These are phyloP conservation scores for Phialophora macrospora DNA, from an alignment of 2,329 filamentous ascomycete species.

Conservation along the genomic window DNA sequence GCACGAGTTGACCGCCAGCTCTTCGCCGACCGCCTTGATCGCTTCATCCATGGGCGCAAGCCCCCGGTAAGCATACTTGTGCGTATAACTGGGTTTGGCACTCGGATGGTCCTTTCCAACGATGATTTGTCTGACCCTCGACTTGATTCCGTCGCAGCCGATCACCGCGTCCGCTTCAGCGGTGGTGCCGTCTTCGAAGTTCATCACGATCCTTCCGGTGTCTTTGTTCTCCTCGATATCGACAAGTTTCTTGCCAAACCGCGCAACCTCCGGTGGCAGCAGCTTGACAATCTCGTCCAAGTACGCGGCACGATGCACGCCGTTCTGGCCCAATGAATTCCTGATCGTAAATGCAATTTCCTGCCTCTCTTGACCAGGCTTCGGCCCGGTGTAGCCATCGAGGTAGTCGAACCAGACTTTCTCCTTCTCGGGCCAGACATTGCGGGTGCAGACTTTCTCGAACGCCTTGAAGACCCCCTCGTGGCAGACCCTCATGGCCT, in stretches of 20 bases:
- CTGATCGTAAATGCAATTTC: conserved; percentile 49
- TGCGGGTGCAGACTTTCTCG: conserved; percentile 43
- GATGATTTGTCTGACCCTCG: conserved; percentile 58
- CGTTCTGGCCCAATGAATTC: conserved; percentile 40
- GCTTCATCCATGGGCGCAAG: conserved; percentile 65
- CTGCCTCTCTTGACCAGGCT: conserved; percentile 42
- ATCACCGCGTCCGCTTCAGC: conserved; percentile 52
- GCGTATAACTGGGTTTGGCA: conserved; percentile 54
- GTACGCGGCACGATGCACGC: conserved; percentile 56
- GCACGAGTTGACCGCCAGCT: conserved; percentile 54
- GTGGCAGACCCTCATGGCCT: conserved; percentile 55
- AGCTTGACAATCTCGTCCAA: conserved; percentile 56
- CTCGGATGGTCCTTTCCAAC: conserved; percentile 55
- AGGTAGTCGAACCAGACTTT: conserved; percentile 52
- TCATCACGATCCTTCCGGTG: conserved; percentile 44
- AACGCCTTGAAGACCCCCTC: conserved; percentile 50
- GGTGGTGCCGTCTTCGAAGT: conserved; percentile 52
- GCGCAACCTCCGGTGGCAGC: conserved; percentile 50
- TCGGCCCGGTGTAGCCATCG: conserved; percentile 42
- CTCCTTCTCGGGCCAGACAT: conserved; percentile 43
- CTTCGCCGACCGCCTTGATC: conserved; percentile 53
- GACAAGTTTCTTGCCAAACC: conserved; percentile 50
- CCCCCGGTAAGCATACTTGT: conserved; percentile 66
- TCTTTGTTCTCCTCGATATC: conserved; percentile 22
- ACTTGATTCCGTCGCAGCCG: conserved; percentile 69